Evolutionary conservation across 2,329 filamentous ascomycete genomes (phyloP).

Genomic region (Trichoderma arundinaceum): DNA sequence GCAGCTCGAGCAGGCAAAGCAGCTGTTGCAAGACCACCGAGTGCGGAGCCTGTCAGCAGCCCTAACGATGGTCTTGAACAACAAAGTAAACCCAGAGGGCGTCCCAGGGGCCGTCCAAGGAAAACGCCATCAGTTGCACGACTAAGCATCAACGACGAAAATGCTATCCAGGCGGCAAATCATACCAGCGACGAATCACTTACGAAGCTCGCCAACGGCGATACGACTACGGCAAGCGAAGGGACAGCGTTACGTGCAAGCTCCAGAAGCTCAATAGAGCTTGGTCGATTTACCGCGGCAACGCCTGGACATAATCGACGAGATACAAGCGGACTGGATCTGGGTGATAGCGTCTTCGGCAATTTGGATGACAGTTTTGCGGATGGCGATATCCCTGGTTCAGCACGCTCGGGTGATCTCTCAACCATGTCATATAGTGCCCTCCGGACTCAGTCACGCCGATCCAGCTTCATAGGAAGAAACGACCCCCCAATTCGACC

Average conservation of each 20-base stretch:
- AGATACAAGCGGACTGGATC: slow-evolving; percentile 56
- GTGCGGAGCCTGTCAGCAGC: slow-evolving; percentile 11
- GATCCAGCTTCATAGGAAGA: slow-evolving; percentile 58
- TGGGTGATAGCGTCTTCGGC: slow-evolving; percentile 56
- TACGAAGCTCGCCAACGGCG: slow-evolving; percentile 44
- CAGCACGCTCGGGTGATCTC: slow-evolving; percentile 49
- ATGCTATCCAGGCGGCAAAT: slow-evolving; percentile 39
- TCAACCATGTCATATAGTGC: slow-evolving; percentile 55
- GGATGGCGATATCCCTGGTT: slow-evolving; percentile 46
- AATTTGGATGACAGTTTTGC: slow-evolving; percentile 52
- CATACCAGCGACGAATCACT: slow-evolving; percentile 47
- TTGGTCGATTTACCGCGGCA: slow-evolving; percentile 45
- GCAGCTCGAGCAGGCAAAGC: slow-evolving; percentile 37
- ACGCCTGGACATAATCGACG: slow-evolving; percentile 44
- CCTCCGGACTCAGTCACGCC: slow-evolving; percentile 54
- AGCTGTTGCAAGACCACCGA: not conserved
- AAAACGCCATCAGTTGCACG: slow-evolving; percentile 32
- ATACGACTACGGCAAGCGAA: slow-evolving; percentile 41
- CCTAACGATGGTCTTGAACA: slow-evolving; percentile 27
- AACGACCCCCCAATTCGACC: slow-evolving; percentile 60
- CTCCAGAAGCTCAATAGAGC: slow-evolving; percentile 45
- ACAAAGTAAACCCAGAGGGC: slow-evolving; percentile 37
- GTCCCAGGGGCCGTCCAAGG: slow-evolving; percentile 35
- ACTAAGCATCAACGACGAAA: slow-evolving; percentile 38
- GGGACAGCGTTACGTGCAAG: slow-evolving; percentile 40